Percentiles rank a stretch among this genome's conserved stretches.
Conservation (phyloP, 2,329 filamentous ascomycete genomes). For the Epichloe coenophiala region DNA sequence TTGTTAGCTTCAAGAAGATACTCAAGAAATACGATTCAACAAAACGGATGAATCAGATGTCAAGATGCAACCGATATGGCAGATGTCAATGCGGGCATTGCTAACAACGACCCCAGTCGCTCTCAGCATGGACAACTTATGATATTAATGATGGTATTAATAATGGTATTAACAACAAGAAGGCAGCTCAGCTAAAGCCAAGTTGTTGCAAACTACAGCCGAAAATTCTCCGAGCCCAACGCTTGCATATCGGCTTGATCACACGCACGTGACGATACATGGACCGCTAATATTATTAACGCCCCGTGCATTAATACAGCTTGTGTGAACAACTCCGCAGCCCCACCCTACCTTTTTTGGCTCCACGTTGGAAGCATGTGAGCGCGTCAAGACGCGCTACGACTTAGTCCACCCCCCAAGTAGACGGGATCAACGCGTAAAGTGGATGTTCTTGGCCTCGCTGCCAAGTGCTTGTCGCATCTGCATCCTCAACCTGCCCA, state of each 20-base stretch:
- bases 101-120: neutral
- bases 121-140: slow-evolving; percentile 7
- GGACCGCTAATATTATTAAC: too few relatives aligned
- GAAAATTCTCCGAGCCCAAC: slow-evolving; percentile 6
- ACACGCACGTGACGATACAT: slow-evolving; percentile 13
- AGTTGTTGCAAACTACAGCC: slow-evolving; percentile 2
- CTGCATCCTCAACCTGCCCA: neutral
- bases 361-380: too few relatives aligned
- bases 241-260: neutral
- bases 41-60: neutral
- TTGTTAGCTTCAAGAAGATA: neutral
- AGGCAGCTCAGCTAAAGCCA: neutral
- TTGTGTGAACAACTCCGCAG: neutral
- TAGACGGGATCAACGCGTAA: slow-evolving; percentile 10
- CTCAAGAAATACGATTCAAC: neutral
- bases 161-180: neutral
- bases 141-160: too few relatives aligned
- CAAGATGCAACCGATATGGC: neutral
- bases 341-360: neutral
- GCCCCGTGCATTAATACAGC: too few relatives aligned
- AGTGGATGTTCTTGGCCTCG: slow-evolving; percentile 1
- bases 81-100: neutral
- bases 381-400: neutral
- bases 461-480: neutral
- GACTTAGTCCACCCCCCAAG: too few relatives aligned